A percentile compares a stretch with the other conserved stretches of the same genome.
Conservation (phyloP, 208 protist species). For the Leptomonas seymouri region DNA sequence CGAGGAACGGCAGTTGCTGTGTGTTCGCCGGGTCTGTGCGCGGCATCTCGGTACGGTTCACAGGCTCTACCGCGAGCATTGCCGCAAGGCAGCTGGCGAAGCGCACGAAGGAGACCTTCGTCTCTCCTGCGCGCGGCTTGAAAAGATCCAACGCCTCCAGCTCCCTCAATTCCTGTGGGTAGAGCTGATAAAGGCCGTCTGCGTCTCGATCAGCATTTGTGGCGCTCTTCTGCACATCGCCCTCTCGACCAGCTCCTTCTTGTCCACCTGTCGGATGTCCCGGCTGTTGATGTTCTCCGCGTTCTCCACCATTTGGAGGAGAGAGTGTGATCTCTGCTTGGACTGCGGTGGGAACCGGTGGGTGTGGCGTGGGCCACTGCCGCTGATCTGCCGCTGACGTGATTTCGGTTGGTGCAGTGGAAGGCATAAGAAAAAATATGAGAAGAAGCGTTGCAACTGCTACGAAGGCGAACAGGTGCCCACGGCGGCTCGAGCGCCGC, state of each 20-base stretch:
- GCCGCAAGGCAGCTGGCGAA: conserved; percentile 29
- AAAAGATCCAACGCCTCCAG: conserved; percentile 28
- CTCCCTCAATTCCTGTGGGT: conserved; percentile 4
- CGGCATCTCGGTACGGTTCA: conserved; percentile 15
- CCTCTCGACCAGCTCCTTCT: neutral
- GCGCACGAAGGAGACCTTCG: conserved; percentile 24
- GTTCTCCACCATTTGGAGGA: too few species aligned
- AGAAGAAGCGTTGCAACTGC: neutral
- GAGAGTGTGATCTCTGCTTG: too few species aligned
- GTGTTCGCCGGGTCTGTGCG: conserved; percentile 1
- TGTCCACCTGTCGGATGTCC: neutral
- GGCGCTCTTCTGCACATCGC: neutral
- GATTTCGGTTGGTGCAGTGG: neutral
- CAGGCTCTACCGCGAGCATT: conserved; percentile 25
- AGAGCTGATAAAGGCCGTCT: neutral
- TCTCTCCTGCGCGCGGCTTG: conserved; percentile 20
- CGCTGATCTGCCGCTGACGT: neutral
- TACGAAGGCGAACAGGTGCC: neutral
- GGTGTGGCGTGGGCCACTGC: neutral
- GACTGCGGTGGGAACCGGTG: too few species aligned
- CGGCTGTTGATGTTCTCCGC: neutral
- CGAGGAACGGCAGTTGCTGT: conserved; percentile 16
- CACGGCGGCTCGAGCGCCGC: conserved; percentile 3
- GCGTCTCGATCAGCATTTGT: neutral
- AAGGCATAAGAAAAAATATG: neutral